Percentiles rank a stretch among this genome's conserved stretches.
Evolutionary conservation across 2,329 filamentous ascomycete species (phyloP).

Genomic region (Trichoderma guizhouense): DNA sequence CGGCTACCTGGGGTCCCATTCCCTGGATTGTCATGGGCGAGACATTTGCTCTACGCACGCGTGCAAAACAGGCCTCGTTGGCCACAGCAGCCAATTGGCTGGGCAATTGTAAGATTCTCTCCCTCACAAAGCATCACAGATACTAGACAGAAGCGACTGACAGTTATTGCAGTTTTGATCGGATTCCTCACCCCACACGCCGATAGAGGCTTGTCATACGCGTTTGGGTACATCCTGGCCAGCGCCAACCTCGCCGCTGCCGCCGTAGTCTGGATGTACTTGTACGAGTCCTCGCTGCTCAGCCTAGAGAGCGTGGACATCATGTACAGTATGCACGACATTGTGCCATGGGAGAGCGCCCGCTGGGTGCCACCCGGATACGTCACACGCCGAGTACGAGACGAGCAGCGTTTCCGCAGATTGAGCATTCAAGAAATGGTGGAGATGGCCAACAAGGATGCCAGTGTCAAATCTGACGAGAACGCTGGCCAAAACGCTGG

Average conservation of each 20-base stretch:
- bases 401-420: slow-evolving; percentile 28
- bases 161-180: slow-evolving; percentile 49
- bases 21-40: slow-evolving; percentile 67
- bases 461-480: background rate
- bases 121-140: background rate
- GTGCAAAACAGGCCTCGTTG: slow-evolving; percentile 53
- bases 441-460: slow-evolving; percentile 13
- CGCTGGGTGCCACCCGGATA: slow-evolving; percentile 51
- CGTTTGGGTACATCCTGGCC: slow-evolving; percentile 64
- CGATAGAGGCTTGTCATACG: slow-evolving; percentile 56
- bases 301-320: slow-evolving; percentile 70
- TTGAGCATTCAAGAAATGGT: slow-evolving; percentile 21
- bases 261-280: slow-evolving; percentile 64
- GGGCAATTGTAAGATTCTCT: slow-evolving; percentile 50
- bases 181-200: slow-evolving; percentile 68
- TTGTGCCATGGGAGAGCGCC: slow-evolving; percentile 60
- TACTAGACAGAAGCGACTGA: background rate
- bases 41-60: slow-evolving; percentile 57
- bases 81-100: slow-evolving; percentile 55
- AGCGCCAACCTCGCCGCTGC: slow-evolving; percentile 58
- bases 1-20: slow-evolving; percentile 66
- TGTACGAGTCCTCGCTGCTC: slow-evolving; percentile 62
- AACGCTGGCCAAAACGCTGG: background rate
- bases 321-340: slow-evolving; percentile 59
- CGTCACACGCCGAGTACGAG: slow-evolving; percentile 37